These are phyloP conservation scores for Symbiodinium pilosum DNA, from an alignment of 73 alveolate species.

Conservation along the genomic window DNA sequence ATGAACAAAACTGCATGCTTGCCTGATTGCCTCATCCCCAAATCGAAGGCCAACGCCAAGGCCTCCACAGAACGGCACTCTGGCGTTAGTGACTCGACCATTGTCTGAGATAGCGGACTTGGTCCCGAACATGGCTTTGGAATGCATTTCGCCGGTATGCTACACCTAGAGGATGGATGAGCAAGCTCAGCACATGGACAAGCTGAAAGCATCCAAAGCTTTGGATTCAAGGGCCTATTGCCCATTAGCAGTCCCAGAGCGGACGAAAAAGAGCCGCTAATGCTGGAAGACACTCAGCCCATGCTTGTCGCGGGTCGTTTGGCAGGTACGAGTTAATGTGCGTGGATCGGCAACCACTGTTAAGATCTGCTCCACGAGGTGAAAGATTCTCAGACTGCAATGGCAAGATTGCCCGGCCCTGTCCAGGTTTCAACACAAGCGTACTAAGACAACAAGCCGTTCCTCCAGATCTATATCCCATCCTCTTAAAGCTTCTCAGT, in stretches of 20 bases:
- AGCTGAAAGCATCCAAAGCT: neutral
- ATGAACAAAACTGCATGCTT: neutral
- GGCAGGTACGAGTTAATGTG: constrained; percentile 87
- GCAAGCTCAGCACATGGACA: neutral
- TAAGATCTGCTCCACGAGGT: constrained; percentile 79
- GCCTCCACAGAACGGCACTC: neutral
- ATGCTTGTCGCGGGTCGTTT: neutral
- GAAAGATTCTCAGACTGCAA: neutral
- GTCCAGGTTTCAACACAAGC: constrained; percentile 80
- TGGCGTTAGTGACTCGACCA: neutral
- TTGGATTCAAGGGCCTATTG: neutral
- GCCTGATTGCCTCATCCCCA: neutral
- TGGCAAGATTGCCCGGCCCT: neutral
- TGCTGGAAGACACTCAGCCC: neutral
- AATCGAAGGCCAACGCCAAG: neutral
- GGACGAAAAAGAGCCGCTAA: neutral
- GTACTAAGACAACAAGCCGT: constrained; percentile 77
- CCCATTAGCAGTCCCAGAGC: neutral
- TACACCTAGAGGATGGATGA: no score
- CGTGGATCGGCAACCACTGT: constrained; percentile 73
- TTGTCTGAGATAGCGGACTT: neutral
- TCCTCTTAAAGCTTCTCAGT: constrained; percentile 77
- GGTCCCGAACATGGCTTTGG: neutral
- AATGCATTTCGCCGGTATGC: neutral
- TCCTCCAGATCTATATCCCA: constrained; percentile 83